These are phyloP conservation scores for Saccharomycodes ludwigii DNA, from an alignment of 805 yeast species.

Conservation along the genomic window DNA sequence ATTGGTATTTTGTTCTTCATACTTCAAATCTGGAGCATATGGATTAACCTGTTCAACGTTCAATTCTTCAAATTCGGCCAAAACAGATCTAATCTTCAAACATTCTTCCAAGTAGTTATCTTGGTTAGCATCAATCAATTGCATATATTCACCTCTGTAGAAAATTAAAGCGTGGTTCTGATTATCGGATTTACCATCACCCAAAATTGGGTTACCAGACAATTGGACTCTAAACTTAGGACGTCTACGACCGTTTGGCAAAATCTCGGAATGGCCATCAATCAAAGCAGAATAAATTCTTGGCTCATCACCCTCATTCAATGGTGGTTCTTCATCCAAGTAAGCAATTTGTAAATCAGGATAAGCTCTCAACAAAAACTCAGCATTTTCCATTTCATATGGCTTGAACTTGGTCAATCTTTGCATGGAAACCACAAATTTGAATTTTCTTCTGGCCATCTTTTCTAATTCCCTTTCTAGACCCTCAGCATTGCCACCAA, in stretches of 20 bases:
- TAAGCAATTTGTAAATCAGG: slow-evolving; percentile 86
- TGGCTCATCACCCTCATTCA: slow-evolving; percentile 57
- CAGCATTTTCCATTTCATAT: slow-evolving; percentile 71
- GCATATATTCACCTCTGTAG: slow-evolving; percentile 76
- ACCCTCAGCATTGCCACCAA: slow-evolving; percentile 97
- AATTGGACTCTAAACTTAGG: slow-evolving; percentile 66
- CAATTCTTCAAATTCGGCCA: slow-evolving; percentile 74
- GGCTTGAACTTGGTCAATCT: slow-evolving; percentile 58
- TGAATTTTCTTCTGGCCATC: slow-evolving; percentile 77
- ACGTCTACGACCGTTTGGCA: slow-evolving; percentile 63
- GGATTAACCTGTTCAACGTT: slow-evolving; percentile 70
- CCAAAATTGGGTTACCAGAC: slow-evolving; percentile 76
- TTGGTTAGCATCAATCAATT: slow-evolving; percentile 77
- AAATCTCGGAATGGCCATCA: slow-evolving; percentile 68
- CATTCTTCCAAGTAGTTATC: slow-evolving; percentile 81
- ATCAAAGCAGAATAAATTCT: slow-evolving; percentile 65
- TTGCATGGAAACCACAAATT: slow-evolving; percentile 78
- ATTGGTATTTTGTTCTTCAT: slow-evolving; percentile 34
- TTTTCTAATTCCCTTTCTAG: slow-evolving; percentile 86
- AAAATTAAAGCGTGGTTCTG: slow-evolving; percentile 73
- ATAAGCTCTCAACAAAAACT: slow-evolving; percentile 68
- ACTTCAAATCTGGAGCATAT: slow-evolving; percentile 61
- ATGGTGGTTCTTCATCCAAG: slow-evolving; percentile 83
- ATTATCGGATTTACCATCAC: slow-evolving; percentile 84
- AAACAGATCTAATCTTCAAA: slow-evolving; percentile 66